Evolutionary conservation across 179 eudicot species (phyloP), one percentile per base, ranked within the genome.

Genomic region (Beta macrorhiza): DNA sequence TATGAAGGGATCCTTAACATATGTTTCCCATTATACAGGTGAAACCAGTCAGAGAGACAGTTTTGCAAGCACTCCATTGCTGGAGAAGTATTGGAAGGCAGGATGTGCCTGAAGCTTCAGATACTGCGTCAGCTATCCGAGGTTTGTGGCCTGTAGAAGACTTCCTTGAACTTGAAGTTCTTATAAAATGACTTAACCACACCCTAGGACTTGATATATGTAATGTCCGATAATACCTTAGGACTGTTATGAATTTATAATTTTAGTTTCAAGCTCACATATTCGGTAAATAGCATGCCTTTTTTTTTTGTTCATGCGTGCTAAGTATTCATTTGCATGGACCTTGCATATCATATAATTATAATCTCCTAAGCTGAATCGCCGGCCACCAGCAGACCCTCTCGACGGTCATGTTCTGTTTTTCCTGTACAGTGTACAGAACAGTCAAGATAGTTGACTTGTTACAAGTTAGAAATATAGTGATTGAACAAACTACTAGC

Each of bases 41-140:
- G 65, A 94, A 94, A 87, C 98, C 98, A 70, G 98, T 93, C 63
- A 86, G 98, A 86, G 98, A 94, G 73, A 82, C 93, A 65, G 90
- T 94, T 71, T 72, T 83, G 69, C 97, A 93, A 65, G 92, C 97
- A 74, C 87, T 94, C 49, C 86, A 85, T 76, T 86, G 89, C 77
- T 94, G 98, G 98, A 93, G 68, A 91, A 90, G 85, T 74, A 83
- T 91, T 77, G 91, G 86, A 71, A 90, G 88, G 55, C 83, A 90
- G 71, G 88, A 86, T 83, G 79, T 78, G 45, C 87, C 92, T 29
- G 92, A 91, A 83, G 88, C 82, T 79, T 89, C 92, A 78, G 94
- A 91, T 79, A 42, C 51, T 51, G 13, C 37, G 20, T 47, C 51
- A 3, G 51, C 51, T 7, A 47, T 47, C 4, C 4, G 51, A 47